A percentile compares a stretch with the other conserved stretches of the same genome.
These are phyloP conservation scores for Quillaja saponaria DNA, from an alignment of 306 rosid species.

Conservation along the genomic window DNA sequence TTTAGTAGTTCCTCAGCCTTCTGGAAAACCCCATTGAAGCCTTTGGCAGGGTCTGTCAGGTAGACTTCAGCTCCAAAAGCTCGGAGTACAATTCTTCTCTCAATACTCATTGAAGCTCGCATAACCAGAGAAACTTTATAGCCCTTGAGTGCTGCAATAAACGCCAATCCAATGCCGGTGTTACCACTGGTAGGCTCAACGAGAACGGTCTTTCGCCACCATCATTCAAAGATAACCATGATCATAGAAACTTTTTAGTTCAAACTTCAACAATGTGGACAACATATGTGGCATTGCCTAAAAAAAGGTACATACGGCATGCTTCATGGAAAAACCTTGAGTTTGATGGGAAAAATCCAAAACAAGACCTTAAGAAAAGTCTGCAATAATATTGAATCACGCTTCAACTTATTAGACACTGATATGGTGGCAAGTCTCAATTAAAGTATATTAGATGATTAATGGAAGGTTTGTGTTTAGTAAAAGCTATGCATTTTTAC, in stretches of 20 bases:
- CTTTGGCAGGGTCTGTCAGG: conserved; percentile 66
- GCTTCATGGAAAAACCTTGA: too few species aligned
- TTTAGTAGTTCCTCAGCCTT: conserved; percentile 57
- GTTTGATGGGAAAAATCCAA: neutral
- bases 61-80: conserved; percentile 85
- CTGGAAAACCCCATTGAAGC: conserved; percentile 43
- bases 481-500: neutral
- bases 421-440: conserved; percentile 2
- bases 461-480: conserved; percentile 7
- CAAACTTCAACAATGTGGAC: conserved; percentile 19
- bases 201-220: conserved; percentile 56
- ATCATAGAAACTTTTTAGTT: conserved; percentile 25
- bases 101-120: conserved; percentile 62
- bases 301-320: too few species aligned
- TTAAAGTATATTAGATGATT: neutral
- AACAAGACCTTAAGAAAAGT: neutral
- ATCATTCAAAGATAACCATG: conserved; percentile 26
- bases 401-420: conserved; percentile 19
- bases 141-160: conserved; percentile 68
- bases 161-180: conserved; percentile 86
- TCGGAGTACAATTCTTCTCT: conserved; percentile 59
- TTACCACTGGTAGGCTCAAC: conserved; percentile 81
- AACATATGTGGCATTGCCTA: neutral
- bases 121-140: conserved; percentile 60
- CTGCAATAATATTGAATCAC: neutral